These are phyloP conservation scores for Cenococcum geophilum DNA, from an alignment of 495 filamentous ascomycete genomes.

Conservation along the genomic window DNA sequence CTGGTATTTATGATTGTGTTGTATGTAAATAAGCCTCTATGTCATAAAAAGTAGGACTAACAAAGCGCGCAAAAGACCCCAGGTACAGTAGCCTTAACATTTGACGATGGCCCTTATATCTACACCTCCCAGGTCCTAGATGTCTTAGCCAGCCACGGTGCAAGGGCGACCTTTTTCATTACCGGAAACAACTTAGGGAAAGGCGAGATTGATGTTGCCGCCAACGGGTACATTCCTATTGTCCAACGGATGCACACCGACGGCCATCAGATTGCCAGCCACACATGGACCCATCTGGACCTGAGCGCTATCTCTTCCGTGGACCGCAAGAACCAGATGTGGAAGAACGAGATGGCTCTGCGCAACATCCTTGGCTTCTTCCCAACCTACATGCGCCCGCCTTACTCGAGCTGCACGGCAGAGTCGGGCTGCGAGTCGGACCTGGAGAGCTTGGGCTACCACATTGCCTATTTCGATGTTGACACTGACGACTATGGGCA, in stretches of 20 bases:
- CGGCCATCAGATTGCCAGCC: constrained; percentile 79
- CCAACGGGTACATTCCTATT: constrained; percentile 51
- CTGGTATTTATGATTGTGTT: constrained; percentile 60
- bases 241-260: constrained; percentile 61
- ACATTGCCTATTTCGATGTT: constrained; percentile 67
- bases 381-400: constrained; percentile 81
- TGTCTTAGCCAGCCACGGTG: constrained; percentile 57
- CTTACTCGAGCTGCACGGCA: constrained; percentile 64
- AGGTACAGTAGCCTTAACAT: constrained; percentile 67
- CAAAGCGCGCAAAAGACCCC: constrained; percentile 17
- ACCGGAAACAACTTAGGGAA: constrained; percentile 71
- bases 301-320: constrained; percentile 51
- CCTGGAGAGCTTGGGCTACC: constrained; percentile 64
- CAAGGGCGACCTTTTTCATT: constrained; percentile 74
- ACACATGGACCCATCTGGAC: constrained; percentile 81
- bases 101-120: constrained; percentile 68
- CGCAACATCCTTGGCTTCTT: constrained; percentile 73
- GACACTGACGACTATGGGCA: constrained; percentile 73
- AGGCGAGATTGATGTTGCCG: constrained; percentile 58
- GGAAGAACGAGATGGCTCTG: constrained; percentile 73
- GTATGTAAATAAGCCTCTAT: constrained; percentile 18
- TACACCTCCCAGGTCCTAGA: constrained; percentile 67
- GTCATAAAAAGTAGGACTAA: background rate
- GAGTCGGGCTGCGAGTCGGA: constrained; percentile 53
- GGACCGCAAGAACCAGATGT: constrained; percentile 60